Evolutionary conservation across 495 filamentous ascomycete species (phyloP), one percentile per base, ranked within the genome.

Genomic region (Extremus antarcticus): DNA sequence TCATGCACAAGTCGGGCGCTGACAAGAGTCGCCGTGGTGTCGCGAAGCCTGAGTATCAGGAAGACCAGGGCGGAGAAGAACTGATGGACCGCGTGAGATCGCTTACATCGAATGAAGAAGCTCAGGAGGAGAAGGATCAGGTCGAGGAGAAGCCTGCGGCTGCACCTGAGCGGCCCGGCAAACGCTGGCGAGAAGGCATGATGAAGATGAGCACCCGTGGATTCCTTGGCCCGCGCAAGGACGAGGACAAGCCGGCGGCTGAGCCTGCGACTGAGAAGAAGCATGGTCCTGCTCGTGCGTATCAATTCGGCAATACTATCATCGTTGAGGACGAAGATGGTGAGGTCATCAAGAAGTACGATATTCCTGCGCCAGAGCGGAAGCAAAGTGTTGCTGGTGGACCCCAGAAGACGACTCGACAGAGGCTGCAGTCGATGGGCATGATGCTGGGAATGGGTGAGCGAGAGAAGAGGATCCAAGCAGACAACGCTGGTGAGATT

Each of bases 281-380:
- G 13, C 51, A 60, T 25, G 76, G 73, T 24, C 83, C 92, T 3
- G 94, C 94, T 11, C 78, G 87, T 63, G 94, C 94, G 2, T 99
- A 95, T 63, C 89, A 95, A 61, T 96, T 91, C 61, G 94, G 90
- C 43, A 92, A 88, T 60, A 95, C 90, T 67, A 91, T 99, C 61
- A 96, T 99, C 64, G 89, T 99, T 16, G 94, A 99, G 69, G 90
- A 99, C 62, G 90, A 91, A 66, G 86, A 95, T 65, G 94, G 94
- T 25, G 94, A 99, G 65, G 94, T 99, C 13, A 80, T 99, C 67
- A 94, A 94, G 75, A 94, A 92, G 56, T 97, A 95, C 67, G 88
- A 94, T 51, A 83, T 96, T 25, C 86, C 90, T 11, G 62, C 75
- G 2, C 64, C 59, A 46, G 65, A 47, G 21, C 53, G 58, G 46